A percentile compares a stretch with the other conserved stretches of the same genome.
These are phyloP conservation scores for Pythium biforme DNA, from an alignment of 352 stramenopile species.

Conservation along the genomic window DNA sequence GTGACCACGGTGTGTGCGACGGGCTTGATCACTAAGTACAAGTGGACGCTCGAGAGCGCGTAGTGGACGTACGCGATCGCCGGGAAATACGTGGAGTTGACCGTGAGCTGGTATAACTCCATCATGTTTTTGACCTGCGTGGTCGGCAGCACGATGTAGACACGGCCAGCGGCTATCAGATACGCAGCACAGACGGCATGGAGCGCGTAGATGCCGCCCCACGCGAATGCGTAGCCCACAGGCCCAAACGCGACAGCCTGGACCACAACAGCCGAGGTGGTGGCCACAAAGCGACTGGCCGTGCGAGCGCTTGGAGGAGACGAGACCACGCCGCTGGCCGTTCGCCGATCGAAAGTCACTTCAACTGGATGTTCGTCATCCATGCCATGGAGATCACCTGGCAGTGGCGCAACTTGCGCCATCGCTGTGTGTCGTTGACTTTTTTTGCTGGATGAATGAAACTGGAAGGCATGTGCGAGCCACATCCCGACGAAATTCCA, in stretches of 20 bases:
- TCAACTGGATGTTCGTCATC: no score
- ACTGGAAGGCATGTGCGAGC: no score
- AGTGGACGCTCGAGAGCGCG: not conserved
- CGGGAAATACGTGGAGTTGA: not conserved
- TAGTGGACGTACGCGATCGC: conserved; percentile 2
- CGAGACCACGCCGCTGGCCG: no score
- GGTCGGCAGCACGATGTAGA: not conserved
- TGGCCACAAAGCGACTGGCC: not conserved
- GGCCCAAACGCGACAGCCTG: not conserved
- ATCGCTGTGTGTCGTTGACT: no score
- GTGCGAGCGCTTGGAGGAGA: no score
- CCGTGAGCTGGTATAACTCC: not conserved
- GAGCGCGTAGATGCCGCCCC: not conserved
- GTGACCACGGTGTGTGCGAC: not conserved
- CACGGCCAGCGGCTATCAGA: not conserved
- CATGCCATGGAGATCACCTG: no score
- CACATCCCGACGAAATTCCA: no score
- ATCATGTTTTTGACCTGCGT: not conserved
- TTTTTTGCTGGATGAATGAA: no score
- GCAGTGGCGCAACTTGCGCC: no score
- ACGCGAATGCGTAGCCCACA: not conserved
- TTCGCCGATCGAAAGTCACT: no score
- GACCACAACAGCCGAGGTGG: no score
- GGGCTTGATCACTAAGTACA: not conserved
- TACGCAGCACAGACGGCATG: not conserved